These are phyloP conservation scores for Lasiosphaeris hirsuta DNA, from an alignment of 495 filamentous ascomycete genomes.

Conservation along the genomic window DNA sequence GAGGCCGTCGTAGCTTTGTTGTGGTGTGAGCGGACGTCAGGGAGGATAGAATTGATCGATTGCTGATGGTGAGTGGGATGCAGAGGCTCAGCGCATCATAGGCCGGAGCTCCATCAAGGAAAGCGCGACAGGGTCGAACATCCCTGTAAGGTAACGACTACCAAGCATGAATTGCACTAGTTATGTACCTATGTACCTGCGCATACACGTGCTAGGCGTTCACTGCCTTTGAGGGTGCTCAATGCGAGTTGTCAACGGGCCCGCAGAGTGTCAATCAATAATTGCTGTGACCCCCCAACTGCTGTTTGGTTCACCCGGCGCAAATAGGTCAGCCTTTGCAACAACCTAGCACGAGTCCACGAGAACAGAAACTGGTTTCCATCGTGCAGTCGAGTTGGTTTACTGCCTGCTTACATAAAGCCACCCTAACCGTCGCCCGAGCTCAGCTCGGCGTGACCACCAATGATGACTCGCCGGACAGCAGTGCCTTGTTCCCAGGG, in stretches of 20 bases:
- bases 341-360: too few species aligned
- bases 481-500: background rate
- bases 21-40: background rate
- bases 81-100: conserved; percentile 14
- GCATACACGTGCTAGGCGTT: too few species aligned
- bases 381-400: too few species aligned
- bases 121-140: background rate
- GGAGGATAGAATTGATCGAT: background rate
- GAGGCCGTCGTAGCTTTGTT: background rate
- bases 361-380: too few species aligned
- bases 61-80: background rate
- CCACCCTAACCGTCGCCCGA: background rate
- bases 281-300: background rate
- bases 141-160: background rate
- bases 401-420: background rate
- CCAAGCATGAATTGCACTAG: too few species aligned
- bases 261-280: too few species aligned
- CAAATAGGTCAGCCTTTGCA: background rate
- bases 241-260: too few species aligned
- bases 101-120: background rate
- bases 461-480: conserved; percentile 20
- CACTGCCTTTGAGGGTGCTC: too few species aligned
- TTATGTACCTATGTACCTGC: too few species aligned
- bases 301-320: background rate
- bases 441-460: background rate